phyloP scores from a whole-genome alignment of 805 yeast genomes.

The Wickerhamiella bombiphila region DNA sequence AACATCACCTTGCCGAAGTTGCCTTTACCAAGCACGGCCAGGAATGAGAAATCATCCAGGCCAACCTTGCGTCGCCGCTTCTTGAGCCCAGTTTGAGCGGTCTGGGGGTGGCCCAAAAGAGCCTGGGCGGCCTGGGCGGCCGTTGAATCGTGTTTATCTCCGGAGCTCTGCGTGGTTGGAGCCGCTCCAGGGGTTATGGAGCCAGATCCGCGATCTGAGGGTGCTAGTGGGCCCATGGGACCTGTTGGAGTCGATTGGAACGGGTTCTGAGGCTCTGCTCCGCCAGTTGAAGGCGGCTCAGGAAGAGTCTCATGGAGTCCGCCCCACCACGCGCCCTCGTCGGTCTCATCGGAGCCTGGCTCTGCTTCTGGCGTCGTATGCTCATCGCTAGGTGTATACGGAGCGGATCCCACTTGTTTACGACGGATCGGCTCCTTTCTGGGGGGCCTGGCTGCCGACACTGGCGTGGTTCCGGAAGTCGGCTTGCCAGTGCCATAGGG shows the following conservation, averaged over 20 bases:
- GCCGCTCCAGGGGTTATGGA: background rate
- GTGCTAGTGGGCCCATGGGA: background rate
- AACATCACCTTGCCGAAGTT: constrained; percentile 97
- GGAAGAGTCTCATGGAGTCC: background rate
- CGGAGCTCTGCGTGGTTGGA: background rate
- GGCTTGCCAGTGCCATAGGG: constrained; percentile 3
- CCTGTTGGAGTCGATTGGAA: background rate
- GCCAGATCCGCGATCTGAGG: background rate
- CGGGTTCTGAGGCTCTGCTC: background rate
- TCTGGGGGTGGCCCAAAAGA: background rate
- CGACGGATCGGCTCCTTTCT: constrained; percentile 13
- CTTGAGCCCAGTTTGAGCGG: background rate
- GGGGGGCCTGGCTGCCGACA: constrained; percentile 8
- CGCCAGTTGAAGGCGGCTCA: background rate
- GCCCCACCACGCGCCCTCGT: background rate
- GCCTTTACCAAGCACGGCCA: constrained; percentile 95
- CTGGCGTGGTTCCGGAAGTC: background rate
- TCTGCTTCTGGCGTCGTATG: background rate
- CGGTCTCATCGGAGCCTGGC: background rate
- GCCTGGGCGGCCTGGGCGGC: background rate
- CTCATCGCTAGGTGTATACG: background rate
- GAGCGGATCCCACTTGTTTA: constrained; percentile 9
- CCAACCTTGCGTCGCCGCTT: constrained; percentile 36
- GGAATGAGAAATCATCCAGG: constrained; percentile 81
- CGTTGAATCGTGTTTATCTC: background rate